Base-by-base conservation (phyloP, 2,329 filamentous ascomycete species). In the Endoconidiophora laricicola region DNA sequence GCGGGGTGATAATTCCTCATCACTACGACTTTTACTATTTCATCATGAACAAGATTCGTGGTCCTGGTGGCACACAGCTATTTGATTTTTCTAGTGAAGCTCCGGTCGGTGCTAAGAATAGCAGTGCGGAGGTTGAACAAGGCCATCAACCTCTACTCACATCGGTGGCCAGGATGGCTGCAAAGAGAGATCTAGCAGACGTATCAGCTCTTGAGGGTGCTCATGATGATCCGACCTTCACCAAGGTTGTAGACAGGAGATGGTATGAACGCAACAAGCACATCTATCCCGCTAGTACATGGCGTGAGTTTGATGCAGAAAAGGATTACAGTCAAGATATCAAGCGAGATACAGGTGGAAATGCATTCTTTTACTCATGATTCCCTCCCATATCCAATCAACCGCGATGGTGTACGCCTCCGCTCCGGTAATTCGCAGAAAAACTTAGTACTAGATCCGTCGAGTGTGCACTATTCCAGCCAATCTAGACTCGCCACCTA, bases 221-320 rank as follows among this genome's bases (percentile, higher is more conserved):
- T 23, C 65, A 71, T 39, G 83, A 91, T 54, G 88, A 96, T 58
- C 79, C 88, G 1, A 74, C 74, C 2, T 66, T 83, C 55, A 96
- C 90, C 2, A 96, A 95, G 62, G 88, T 98, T 3, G 90, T 98
- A 3, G 90, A 98, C 67, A 76, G 91, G 54, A 72, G 91, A 54
- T 98, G 91, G 91, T 98, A 95, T 63, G 87, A 95, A 69, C 78
- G 81, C 60, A 95, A 96, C 63, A 98, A 96, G 66, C 91, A 98
- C 64, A 96, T 98, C 52, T 98, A 90, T 62, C 91, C 91, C 0
- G 90, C 90, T 18, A 96, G 86, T 61, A 76, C 90, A 44, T 98
- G 91, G 91, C 86, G 88, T 58, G 84, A 94, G 55, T 98, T 94
- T 62, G 88, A 94, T 57, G 83, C 87, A 0, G 85, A 86, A 54